Percentiles rank a stretch among this genome's conserved stretches.
phyloP scores from a whole-genome alignment of 179 eudicot genomes.

The Spinacia oleracea region DNA sequence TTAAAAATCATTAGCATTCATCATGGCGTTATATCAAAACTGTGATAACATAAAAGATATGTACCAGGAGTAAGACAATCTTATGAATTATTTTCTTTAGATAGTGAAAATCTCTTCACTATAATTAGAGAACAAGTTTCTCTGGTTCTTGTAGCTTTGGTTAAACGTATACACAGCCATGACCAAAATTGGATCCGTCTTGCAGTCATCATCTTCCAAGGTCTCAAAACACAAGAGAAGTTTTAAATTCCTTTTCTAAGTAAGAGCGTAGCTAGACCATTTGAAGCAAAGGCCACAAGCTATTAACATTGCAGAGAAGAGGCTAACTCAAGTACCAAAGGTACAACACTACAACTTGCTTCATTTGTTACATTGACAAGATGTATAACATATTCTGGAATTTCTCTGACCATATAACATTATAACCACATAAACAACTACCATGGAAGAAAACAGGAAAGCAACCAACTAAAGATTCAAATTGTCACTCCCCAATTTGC shows the following conservation, averaged over 20 bases:
- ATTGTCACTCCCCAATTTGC: not conserved
- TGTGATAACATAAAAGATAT: constrained; percentile 16
- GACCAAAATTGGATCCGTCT: not conserved
- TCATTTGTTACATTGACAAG: not conserved
- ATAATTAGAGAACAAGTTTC: not conserved
- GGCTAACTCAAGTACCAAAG: not conserved
- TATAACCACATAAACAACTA: not conserved
- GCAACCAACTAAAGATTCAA: not conserved
- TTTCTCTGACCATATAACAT: not conserved
- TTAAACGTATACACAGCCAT: not conserved
- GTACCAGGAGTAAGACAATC: not conserved
- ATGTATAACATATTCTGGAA: not conserved
- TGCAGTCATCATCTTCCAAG: not conserved
- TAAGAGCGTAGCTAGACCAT: not conserved
- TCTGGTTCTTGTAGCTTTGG: not conserved
- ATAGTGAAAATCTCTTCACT: not conserved
- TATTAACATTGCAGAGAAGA: constrained; percentile 8
- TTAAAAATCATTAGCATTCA: not conserved
- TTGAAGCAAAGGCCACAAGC: constrained; percentile 8
- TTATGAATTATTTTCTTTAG: not conserved
- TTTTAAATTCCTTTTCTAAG: not conserved
- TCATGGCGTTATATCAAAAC: constrained; percentile 7
- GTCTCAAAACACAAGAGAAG: not conserved
- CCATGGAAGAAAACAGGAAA: not conserved
- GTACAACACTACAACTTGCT: not conserved